Conservation (phyloP, 2,329 filamentous ascomycete species). For the Colletotrichum tanaceti region DNA sequence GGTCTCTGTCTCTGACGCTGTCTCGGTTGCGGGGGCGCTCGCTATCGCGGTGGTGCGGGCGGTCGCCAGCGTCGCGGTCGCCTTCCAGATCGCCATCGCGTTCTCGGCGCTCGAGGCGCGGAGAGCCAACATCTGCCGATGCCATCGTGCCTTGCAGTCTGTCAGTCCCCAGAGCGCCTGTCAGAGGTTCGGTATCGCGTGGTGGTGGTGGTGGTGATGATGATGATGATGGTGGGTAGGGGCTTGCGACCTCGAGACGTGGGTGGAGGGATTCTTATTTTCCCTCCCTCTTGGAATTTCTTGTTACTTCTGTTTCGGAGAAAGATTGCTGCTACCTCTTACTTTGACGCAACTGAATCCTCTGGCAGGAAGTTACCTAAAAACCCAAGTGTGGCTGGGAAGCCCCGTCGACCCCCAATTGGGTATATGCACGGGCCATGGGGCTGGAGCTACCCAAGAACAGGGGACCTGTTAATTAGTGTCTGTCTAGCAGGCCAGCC, state of each 20-base stretch:
- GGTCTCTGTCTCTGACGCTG: conserved; percentile 43
- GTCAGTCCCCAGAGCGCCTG: conserved; percentile 4
- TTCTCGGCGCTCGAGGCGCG: conserved; percentile 51
- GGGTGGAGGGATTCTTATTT: conserved; percentile 10
- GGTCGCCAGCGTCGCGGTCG: conserved; percentile 59
- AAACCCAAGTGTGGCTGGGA: conserved; percentile 37
- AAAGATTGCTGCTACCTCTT: conserved; percentile 15
- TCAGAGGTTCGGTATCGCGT: not conserved
- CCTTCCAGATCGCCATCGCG: conserved; percentile 41
- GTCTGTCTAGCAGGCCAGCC: not conserved
- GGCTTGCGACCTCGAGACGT: conserved; percentile 18
- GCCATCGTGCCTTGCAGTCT: conserved; percentile 51
- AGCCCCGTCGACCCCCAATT: not conserved
- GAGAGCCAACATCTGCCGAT: conserved; percentile 57
- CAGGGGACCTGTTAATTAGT: conserved; percentile 7
- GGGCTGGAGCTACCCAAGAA: conserved; percentile 30
- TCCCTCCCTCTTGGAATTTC: not conserved
- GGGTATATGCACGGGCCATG: conserved; percentile 8
- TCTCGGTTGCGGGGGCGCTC: conserved; percentile 43
- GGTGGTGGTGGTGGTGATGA: no score
- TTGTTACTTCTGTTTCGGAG: not conserved
- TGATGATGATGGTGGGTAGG: no score
- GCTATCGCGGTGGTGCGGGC: conserved; percentile 51
- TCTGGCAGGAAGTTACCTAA: conserved; percentile 23
- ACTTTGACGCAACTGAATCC: conserved; percentile 26